Conservation (phyloP, 2,329 filamentous ascomycete species). For the Aspergillus oerlinghausenensis region DNA sequence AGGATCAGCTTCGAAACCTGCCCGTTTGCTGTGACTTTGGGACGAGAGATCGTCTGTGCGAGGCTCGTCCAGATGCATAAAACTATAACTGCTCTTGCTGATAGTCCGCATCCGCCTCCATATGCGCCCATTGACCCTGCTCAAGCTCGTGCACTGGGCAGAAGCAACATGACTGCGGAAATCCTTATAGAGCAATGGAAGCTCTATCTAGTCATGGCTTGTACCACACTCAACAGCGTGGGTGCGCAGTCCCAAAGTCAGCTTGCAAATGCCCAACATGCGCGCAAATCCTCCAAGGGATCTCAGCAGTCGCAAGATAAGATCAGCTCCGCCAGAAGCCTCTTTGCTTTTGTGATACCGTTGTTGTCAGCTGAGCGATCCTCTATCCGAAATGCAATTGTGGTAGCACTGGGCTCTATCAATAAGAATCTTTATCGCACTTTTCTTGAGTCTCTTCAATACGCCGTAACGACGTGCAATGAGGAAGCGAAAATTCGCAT, state of each 20-base stretch:
- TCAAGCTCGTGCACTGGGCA: conserved; percentile 38
- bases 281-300: conserved; percentile 71
- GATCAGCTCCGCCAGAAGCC: conserved; percentile 78
- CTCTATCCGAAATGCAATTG: conserved; percentile 83
- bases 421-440: conserved; percentile 91
- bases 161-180: conserved; percentile 67
- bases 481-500: conserved; percentile 82
- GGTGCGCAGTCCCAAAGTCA: conserved; percentile 60
- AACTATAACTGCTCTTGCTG: conserved; percentile 72
- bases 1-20: conserved; percentile 86
- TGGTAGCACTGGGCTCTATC: conserved; percentile 87
- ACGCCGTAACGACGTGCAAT: conserved; percentile 78
- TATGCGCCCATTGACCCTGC: conserved; percentile 32
- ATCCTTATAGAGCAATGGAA: conserved; percentile 97
- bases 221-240: conserved; percentile 84
- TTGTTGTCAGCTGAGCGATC: conserved; percentile 74
- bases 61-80: conserved; percentile 90
- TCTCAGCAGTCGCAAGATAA: conserved; percentile 65
- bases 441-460: conserved; percentile 82
- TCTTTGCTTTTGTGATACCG: conserved; percentile 90
- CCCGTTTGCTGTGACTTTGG: conserved; percentile 83
- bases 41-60: conserved; percentile 87
- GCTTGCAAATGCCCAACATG: conserved; percentile 64
- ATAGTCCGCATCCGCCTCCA: conserved; percentile 57
- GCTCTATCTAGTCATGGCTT: conserved; percentile 92